Evolutionary conservation across 306 rosid species (phyloP).

Genomic region (Castanea mollissima): DNA sequence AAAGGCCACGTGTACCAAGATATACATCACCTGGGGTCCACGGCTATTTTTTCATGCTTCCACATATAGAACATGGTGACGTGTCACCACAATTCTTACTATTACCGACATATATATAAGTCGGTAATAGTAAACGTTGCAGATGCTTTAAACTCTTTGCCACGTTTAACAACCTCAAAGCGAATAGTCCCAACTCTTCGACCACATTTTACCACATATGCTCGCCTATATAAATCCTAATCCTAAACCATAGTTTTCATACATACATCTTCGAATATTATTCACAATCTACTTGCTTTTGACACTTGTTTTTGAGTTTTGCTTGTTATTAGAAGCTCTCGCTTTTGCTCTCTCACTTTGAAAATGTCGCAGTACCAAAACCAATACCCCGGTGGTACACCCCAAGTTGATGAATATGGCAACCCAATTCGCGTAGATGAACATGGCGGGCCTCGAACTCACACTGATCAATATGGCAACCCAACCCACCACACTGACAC

Average conservation of each 20-base stretch:
- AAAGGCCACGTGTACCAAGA: too few relatives aligned
- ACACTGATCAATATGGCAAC: conserved; percentile 29
- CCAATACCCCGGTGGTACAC: conserved; percentile 8
- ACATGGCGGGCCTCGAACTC: not conserved
- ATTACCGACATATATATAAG: not conserved
- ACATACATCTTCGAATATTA: not conserved
- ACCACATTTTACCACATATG: not conserved
- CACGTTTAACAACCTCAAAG: not conserved
- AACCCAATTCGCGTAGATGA: not conserved
- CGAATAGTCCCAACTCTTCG: not conserved
- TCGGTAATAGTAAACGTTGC: not conserved
- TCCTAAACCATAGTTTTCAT: not conserved
- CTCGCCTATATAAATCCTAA: not conserved
- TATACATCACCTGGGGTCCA: too few relatives aligned
- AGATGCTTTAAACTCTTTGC: not conserved
- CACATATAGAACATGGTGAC: too few relatives aligned
- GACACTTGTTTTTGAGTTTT: too few relatives aligned
- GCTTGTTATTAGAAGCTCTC: too few relatives aligned
- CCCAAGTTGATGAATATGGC: not conserved
- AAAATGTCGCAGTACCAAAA: conserved; percentile 33
- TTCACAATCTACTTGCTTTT: not conserved
- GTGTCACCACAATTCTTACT: not conserved
- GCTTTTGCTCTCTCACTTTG: not conserved
- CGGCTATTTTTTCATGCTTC: too few relatives aligned
- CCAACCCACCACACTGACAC: not conserved